Conservation (phyloP, 768 basidiomycete species). For the Nidula microcarpa region DNA sequence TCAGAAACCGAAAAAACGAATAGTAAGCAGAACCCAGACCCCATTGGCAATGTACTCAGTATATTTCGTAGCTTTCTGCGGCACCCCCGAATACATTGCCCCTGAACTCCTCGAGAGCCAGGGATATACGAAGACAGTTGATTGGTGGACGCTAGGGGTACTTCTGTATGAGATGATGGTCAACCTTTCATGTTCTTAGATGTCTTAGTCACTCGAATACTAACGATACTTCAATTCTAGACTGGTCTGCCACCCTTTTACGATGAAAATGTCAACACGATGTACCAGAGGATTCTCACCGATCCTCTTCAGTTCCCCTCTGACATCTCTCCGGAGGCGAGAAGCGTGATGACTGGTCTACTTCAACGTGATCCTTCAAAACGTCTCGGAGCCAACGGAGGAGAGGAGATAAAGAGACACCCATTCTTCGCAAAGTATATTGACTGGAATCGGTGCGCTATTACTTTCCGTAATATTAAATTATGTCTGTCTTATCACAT, state of each 20-base stretch:
- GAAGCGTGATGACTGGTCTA: slow-evolving; percentile 83
- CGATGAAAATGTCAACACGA: slow-evolving; percentile 97
- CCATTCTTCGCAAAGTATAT: slow-evolving; percentile 94
- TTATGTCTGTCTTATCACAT: not conserved
- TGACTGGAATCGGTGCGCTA: slow-evolving; percentile 76
- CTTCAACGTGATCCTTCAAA: slow-evolving; percentile 84
- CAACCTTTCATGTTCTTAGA: not conserved
- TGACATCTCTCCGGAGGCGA: slow-evolving; percentile 85
- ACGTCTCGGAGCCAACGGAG: slow-evolving; percentile 89
- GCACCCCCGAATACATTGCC: slow-evolving; percentile 98
- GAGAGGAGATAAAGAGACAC: slow-evolving; percentile 94
- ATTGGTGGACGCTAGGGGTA: slow-evolving; percentile 99
- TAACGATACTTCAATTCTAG: slow-evolving; percentile 27
- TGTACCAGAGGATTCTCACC: slow-evolving; percentile 93
- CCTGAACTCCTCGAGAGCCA: slow-evolving; percentile 95
- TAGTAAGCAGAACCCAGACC: slow-evolving; percentile 47
- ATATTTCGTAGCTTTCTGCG: slow-evolving; percentile 76
- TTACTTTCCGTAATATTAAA: not conserved
- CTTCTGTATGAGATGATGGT: slow-evolving; percentile 97
- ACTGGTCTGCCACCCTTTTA: slow-evolving; percentile 98
- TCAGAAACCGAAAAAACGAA: slow-evolving; percentile 96
- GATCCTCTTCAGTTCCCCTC: slow-evolving; percentile 92
- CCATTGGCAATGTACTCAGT: not conserved
- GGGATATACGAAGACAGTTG: slow-evolving; percentile 97
- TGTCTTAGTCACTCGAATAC: slow-evolving; percentile 1